Evolutionary conservation across 1,139 yeast species (phyloP).

Genomic region (Eremothecium coryli): DNA sequence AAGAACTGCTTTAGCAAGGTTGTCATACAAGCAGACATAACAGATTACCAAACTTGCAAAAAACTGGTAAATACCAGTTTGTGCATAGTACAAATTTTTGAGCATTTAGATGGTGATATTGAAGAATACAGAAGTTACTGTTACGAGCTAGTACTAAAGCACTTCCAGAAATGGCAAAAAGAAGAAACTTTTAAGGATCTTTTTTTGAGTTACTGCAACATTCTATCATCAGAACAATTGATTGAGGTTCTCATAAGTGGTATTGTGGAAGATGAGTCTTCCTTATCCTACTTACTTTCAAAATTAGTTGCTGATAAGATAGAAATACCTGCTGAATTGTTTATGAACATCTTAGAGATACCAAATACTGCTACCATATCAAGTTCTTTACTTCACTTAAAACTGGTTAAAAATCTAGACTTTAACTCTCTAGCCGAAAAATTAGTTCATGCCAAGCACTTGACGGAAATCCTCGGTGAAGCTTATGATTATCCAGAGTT

Average conservation of each 20-base stretch:
- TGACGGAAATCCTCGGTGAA: background rate
- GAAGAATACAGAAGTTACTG: constrained; percentile 9
- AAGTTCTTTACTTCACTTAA: constrained; percentile 4
- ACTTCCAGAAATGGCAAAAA: constrained; percentile 1
- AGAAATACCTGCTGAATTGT: constrained; percentile 1
- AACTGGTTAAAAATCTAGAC: constrained; percentile 7
- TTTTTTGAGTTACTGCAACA: background rate
- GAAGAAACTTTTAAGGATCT: constrained; percentile 1
- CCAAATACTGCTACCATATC: no score
- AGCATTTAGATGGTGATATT: constrained; percentile 8
- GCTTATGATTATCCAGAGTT: constrained; percentile 2
- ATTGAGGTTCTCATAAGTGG: constrained; percentile 1
- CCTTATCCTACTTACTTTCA: constrained; percentile 1
- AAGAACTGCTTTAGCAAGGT: background rate
- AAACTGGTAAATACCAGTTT: no score
- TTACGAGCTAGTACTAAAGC: constrained; percentile 8
- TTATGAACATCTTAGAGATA: no score
- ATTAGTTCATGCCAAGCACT: background rate
- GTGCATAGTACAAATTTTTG: no score
- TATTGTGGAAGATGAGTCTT: background rate
- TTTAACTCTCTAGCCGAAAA: background rate
- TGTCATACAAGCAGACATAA: background rate
- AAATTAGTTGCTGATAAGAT: background rate
- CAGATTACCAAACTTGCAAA: background rate
- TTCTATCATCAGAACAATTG: constrained; percentile 7